These are phyloP conservation scores for Termitomyces sp. DNA, from an alignment of 768 basidiomycete species.

Conservation along the genomic window DNA sequence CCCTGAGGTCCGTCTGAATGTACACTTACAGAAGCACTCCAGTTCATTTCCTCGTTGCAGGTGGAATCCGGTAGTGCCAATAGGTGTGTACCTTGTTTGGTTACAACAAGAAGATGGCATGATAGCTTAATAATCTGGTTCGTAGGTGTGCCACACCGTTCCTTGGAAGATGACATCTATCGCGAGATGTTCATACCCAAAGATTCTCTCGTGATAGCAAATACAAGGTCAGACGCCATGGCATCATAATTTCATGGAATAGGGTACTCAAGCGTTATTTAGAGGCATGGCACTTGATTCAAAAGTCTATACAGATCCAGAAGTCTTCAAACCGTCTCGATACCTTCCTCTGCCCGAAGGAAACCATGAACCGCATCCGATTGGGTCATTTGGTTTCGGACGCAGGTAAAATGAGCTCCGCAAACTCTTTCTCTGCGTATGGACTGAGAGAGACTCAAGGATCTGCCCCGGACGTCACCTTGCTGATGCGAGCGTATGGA, in stretches of 20 bases:
- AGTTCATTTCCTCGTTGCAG: background rate
- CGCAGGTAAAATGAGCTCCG: constrained; percentile 4
- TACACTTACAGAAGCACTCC: background rate
- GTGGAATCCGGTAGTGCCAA: background rate
- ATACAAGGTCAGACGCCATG: constrained; percentile 12
- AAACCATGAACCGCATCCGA: constrained; percentile 10
- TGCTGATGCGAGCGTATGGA: constrained; percentile 35
- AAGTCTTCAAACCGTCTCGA: constrained; percentile 38
- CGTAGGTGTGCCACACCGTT: constrained; percentile 27
- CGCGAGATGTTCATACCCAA: constrained; percentile 35
- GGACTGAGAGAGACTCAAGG: constrained; percentile 3
- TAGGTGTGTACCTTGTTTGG: constrained; percentile 1
- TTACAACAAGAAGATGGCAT: background rate
- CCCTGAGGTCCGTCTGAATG: constrained; percentile 11
- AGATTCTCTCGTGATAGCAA: constrained; percentile 22
- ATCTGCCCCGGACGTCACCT: constrained; percentile 40
- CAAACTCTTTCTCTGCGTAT: background rate
- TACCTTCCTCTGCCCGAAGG: constrained; percentile 25
- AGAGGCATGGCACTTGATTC: constrained; percentile 38
- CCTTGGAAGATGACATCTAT: constrained; percentile 29
- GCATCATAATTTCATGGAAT: background rate
- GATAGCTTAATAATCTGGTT: background rate
- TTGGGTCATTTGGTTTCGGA: constrained; percentile 19
- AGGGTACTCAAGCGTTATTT: background rate
- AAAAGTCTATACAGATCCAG: constrained; percentile 33